Evolutionary conservation across 257 asterid species (phyloP), one percentile per base, ranked within the genome.

Genomic region (Solanum clarkiae): DNA sequence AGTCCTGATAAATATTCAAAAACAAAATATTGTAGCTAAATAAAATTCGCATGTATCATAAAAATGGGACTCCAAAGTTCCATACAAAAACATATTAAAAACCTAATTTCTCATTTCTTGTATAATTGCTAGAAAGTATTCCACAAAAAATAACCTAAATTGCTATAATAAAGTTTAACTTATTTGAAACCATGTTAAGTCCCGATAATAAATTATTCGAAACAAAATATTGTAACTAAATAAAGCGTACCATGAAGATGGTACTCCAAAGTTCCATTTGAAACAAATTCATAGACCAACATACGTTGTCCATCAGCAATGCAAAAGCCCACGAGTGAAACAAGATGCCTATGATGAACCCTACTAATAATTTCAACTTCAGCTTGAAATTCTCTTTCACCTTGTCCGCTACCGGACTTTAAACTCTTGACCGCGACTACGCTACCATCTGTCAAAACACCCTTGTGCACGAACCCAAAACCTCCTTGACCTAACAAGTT

Each of bases 361-460:
- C 82, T 26, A 17, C 82, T 77, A 15, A 77, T 77, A 53, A 77
- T 77, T 6, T 77, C 82, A 22, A 77, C 82, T 17, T 77, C 82
- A 49, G 82, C 82, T 77, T 77, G 82, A 63, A 84, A 84, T 53
- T 71, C 86, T 40, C 86, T 22, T 24, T 71, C 72, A 1, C 86
- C 86, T 56, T 84, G 86, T 42, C 86, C 86, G 3, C 86, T 84
- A 6, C 86, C 86, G 4, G 81, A 66, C 26, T 84, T 84, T 56
- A 84, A 84, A 55, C 86, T 70, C 83, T 84, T 84, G 13, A 71
- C 86, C 12, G 86, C 86, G 22, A 84, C 83, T 6, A 51, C 42
- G 4, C 16, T 71, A 8, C 86, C 86, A 55, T 84, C 86, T 0
- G 83, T 72, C 71, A 84, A 84, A 10, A 84, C n/a, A 18, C 86